Evolutionary conservation across 805 yeast species (phyloP), one percentile per base, ranked within the genome.

Genomic region (Wickerhamiella domercqiae): DNA sequence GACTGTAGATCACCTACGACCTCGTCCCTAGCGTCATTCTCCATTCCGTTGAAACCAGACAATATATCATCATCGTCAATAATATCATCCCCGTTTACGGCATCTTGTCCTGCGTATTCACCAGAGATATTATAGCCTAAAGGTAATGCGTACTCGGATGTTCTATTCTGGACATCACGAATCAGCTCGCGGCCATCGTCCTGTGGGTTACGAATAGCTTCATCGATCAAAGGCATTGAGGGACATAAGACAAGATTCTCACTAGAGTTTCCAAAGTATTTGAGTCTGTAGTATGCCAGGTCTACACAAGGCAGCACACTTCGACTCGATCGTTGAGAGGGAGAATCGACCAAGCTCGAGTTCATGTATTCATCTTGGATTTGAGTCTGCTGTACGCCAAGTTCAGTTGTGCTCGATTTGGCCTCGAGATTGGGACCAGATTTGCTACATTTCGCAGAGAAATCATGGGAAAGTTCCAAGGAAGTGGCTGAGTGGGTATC

Each of bases 21-120:
- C 43, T 19, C 48, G 53, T 24, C 26, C 13, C 13, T 24, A 24
- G 26, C 9, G 11, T 24, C 26, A 9, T 24, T 13, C 13, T 9
- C 13, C 26, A 15, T 17, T 28, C 15, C 30, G 15, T 6, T 28
- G 30, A 17, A 17, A 15, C 15, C 6, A 7, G 6, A 28, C 7
- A 17, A 5, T n/a, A 15, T 6, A 17, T 17, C n/a, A 13, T 28
- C 30, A 28, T 5, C 15, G 5, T 14, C 17, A n/a, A 28, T n/a
- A 7, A 14, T 17, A 17, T 28, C 30, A 5, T 28, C 15, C 7
- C 30, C 30, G 7, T 6, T 17, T 14, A 17, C 30, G 13, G 39
- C 44, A n/a, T 82, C 81, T 50, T 38, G 49, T 9, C 42, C 44
- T 20, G 43, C 47, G 11, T 39, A 46, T n/a, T 26, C 46, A 24